Percentiles rank a stretch among this genome's conserved stretches.
Conservation (phyloP, 75 land plant species). For the Pinus tabuliformis region DNA sequence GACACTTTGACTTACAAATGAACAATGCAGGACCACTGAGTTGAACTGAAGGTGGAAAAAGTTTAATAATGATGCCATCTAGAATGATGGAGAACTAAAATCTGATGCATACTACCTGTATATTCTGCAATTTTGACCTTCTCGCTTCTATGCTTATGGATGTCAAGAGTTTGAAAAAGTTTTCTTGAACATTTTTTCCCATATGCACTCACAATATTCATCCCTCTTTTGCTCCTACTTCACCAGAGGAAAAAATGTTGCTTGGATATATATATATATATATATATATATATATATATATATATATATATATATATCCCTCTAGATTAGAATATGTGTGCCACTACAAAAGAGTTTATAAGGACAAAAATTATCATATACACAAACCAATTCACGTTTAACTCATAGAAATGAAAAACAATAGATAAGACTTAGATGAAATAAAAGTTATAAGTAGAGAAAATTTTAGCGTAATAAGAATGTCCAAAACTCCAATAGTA, state of each 20-base stretch:
- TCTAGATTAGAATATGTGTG: neutral
- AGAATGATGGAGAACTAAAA: too few relatives aligned
- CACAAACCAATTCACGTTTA: neutral
- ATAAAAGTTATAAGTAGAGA: too few relatives aligned
- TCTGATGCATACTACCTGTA: too few relatives aligned
- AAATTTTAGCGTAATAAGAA: neutral
- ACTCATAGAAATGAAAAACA: neutral
- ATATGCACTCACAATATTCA: too few relatives aligned
- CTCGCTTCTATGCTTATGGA: constrained; percentile 1
- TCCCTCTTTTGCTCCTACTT: neutral
- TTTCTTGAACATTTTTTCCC: neutral
- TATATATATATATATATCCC: neutral
- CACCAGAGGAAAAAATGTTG: neutral
- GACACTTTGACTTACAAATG: neutral
- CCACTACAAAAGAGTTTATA: neutral
- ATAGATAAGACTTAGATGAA: neutral
- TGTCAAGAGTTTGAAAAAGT: neutral
- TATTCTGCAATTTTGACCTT: neutral
- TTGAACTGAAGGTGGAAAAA: neutral
- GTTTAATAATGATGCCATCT: too few relatives aligned
- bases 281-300: too few relatives aligned
- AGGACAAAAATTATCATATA: neutral
- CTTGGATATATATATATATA: neutral
- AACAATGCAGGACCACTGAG: neutral
- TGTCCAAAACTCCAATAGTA: neutral